Evolutionary conservation across 192 early-diverging fungal species (phyloP).

Genomic region (Linnemannia exigua): DNA sequence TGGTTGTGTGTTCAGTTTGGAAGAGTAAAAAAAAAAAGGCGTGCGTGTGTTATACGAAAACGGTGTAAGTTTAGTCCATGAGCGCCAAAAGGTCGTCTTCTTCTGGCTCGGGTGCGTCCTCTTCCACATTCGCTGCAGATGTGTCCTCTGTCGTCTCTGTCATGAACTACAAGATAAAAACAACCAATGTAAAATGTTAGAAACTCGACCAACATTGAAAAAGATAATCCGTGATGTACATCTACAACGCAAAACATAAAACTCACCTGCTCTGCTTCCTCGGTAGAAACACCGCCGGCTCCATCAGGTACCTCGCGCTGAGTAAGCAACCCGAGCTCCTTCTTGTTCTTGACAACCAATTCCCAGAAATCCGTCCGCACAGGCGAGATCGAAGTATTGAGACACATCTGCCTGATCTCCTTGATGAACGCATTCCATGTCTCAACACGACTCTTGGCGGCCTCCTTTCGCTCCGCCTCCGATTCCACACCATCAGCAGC

Average conservation of each 20-base stretch:
- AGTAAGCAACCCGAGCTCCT: conserved; percentile 62
- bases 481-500: not conserved
- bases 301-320: conserved; percentile 54
- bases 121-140: not conserved
- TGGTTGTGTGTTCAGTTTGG: not conserved
- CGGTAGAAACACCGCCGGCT: conserved; percentile 54
- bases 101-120: conserved; percentile 20
- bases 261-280: conserved; percentile 69
- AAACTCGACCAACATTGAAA: not conserved
- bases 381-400: conserved; percentile 37
- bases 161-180: conserved; percentile 14
- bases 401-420: conserved; percentile 56
- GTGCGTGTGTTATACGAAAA: not conserved
- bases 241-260: not conserved
- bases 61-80: conserved; percentile 30
- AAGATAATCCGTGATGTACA: not conserved
- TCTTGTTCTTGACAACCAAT: conserved; percentile 45
- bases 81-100: conserved; percentile 50
- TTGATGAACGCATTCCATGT: conserved; percentile 69
- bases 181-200: not conserved
- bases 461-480: conserved; percentile 8
- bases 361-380: conserved; percentile 68
- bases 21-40: not conserved
- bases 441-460: conserved; percentile 38
- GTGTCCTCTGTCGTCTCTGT: conserved; percentile 3